These are phyloP conservation scores for Penicillium robsamsonii DNA, from an alignment of 495 filamentous ascomycete genomes.

Conservation along the genomic window DNA sequence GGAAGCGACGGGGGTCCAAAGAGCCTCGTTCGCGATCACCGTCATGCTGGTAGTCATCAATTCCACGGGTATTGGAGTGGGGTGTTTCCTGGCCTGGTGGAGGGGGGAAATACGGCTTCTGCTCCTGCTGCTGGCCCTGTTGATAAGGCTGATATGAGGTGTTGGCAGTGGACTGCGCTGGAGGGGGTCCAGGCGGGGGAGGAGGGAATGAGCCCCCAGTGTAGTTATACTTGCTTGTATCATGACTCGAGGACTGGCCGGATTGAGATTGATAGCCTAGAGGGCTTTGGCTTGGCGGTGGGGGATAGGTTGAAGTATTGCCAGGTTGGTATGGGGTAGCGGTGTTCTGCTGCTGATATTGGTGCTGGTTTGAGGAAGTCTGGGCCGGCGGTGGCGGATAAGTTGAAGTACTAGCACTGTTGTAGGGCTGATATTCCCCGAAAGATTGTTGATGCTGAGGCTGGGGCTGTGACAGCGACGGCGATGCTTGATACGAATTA, in stretches of 20 bases:
- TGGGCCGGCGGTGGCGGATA: constrained; percentile 5
- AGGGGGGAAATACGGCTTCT: constrained; percentile 39
- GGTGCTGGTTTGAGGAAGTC: constrained; percentile 1
- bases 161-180: constrained; percentile 31
- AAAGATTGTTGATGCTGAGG: constrained; percentile 10
- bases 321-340: constrained; percentile 8
- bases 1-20: constrained; percentile 31
- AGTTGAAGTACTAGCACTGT: constrained; percentile 5
- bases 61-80: constrained; percentile 39
- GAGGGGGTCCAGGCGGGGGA: constrained; percentile 40
- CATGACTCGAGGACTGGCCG: constrained; percentile 12
- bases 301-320: constrained; percentile 9
- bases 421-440: not conserved
- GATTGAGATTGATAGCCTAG: constrained; percentile 24
- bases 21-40: constrained; percentile 36
- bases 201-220: constrained; percentile 45
- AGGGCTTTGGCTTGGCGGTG: constrained; percentile 12
- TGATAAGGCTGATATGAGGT: constrained; percentile 24
- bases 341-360: constrained; percentile 13
- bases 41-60: constrained; percentile 36
- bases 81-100: constrained; percentile 37
- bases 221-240: constrained; percentile 31
- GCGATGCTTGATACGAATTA: not conserved
- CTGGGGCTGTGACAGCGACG: constrained; percentile 2
- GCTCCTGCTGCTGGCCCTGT: constrained; percentile 15